Evolutionary conservation across 176 grass and related monocot genomes (phyloP).

Genomic region (Otatea glauca): DNA sequence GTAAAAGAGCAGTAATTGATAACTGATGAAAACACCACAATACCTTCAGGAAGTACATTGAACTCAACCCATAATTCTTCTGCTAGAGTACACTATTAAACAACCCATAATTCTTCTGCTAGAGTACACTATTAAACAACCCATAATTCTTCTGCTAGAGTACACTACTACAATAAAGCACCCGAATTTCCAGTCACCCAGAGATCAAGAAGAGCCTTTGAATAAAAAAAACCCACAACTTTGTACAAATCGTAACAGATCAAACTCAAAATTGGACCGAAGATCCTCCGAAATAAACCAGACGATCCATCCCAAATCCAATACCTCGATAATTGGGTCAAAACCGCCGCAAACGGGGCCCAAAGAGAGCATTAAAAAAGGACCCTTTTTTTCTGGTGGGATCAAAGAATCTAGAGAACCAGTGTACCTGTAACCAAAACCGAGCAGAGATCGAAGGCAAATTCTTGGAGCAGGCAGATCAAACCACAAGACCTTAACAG

Average conservation of each 20-base stretch:
- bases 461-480: conserved; percentile 42
- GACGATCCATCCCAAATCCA: conserved; percentile 21
- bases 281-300: conserved; percentile 24
- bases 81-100: not conserved
- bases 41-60: conserved; percentile 5
- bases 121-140: too few species aligned
- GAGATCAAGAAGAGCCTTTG: conserved; percentile 26
- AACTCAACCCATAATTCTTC: not conserved
- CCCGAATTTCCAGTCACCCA: not conserved
- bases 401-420: conserved; percentile 36
- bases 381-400: not conserved
- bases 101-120: too few species aligned
- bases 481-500: not conserved
- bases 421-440: conserved; percentile 47
- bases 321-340: conserved; percentile 23
- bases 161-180: not conserved
- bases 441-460: conserved; percentile 19
- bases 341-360: not conserved
- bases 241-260: conserved; percentile 36
- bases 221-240: not conserved
- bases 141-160: too few species aligned
- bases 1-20: not conserved
- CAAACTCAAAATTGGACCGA: conserved; percentile 2
- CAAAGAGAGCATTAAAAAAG: not conserved
- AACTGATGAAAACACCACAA: not conserved